phyloP scores from a whole-genome alignment of 2,329 filamentous ascomycete genomes.

The Daldinia sp. region DNA sequence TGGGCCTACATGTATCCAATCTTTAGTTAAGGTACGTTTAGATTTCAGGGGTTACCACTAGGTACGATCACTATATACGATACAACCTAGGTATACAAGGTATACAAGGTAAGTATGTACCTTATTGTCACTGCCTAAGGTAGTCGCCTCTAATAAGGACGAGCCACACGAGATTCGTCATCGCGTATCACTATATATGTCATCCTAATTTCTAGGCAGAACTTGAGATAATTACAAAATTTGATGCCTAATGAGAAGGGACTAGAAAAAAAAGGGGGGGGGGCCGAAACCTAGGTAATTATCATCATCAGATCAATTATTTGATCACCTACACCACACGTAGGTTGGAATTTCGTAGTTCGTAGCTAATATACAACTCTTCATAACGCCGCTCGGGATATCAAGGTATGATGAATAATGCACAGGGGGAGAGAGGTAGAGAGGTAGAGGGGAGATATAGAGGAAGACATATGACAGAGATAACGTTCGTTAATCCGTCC shows the following conservation, averaged over 20 bases:
- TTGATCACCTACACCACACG: conserved; percentile 26
- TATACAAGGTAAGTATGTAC: background rate
- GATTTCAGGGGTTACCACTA: background rate
- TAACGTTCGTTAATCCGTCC: conserved; percentile 50
- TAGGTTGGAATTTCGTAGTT: conserved; percentile 26
- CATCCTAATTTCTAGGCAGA: conserved; percentile 25
- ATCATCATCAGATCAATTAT: conserved; percentile 30
- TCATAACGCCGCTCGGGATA: conserved; percentile 47
- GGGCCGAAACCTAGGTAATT: too few species aligned
- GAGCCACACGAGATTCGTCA: conserved; percentile 36
- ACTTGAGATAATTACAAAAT: conserved; percentile 5
- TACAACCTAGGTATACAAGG: too few species aligned
- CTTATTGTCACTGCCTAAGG: background rate
- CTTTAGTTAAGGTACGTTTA: too few species aligned
- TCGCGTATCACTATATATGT: conserved; percentile 25
- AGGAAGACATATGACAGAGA: conserved; percentile 51
- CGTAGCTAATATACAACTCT: conserved; percentile 45
- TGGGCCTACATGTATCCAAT: background rate
- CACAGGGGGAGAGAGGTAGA: conserved; percentile 38
- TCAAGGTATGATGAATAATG: conserved; percentile 45
- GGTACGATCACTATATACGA: too few species aligned
- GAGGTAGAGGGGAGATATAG: conserved; percentile 48
- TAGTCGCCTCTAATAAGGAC: conserved; percentile 22
- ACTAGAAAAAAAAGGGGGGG: background rate
- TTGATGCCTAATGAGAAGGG: conserved; percentile 29